Conservation (phyloP, 495 filamentous ascomycete genomes). For the Hypoxylon subgilvum region DNA sequence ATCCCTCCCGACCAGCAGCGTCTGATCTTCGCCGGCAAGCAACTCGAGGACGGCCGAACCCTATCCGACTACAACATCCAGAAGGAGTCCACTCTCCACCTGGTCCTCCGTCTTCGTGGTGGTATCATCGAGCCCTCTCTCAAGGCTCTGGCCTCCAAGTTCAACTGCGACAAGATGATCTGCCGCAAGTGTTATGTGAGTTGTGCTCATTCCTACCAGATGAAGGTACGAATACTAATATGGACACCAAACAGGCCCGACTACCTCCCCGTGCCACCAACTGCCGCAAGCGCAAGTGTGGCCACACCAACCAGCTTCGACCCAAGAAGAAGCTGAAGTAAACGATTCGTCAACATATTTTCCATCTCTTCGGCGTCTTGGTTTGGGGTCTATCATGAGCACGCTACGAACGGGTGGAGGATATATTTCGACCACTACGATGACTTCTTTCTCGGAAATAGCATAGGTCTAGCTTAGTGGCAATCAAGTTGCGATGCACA, state of each 20-base stretch:
- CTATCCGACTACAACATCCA: constrained; percentile 99
- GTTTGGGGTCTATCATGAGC: constrained; percentile 40
- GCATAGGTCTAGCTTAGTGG: constrained; percentile 35
- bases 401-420: constrained; percentile 29
- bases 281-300: constrained; percentile 99
- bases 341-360: constrained; percentile 43
- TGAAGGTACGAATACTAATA: neutral
- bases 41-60: constrained; percentile 98
- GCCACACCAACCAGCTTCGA: constrained; percentile 99
- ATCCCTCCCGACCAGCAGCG: constrained; percentile 99
- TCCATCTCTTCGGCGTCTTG: constrained; percentile 50
- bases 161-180: constrained; percentile 99
- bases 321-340: constrained; percentile 99
- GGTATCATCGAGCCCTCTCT: constrained; percentile 99
- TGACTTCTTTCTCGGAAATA: constrained; percentile 22
- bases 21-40: constrained; percentile 99
- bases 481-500: constrained; percentile 38
- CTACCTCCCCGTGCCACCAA: constrained; percentile 98
- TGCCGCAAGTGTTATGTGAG: constrained; percentile 99
- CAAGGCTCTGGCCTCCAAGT: constrained; percentile 97
- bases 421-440: constrained; percentile 30
- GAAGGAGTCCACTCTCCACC: constrained; percentile 99
- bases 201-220: constrained; percentile 25
- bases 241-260: constrained; percentile 64
- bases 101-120: constrained; percentile 98